Evolutionary conservation across 345 rosid species (phyloP), one percentile per base, ranked within the genome.

Genomic region (Hibiscus tridactylites): DNA sequence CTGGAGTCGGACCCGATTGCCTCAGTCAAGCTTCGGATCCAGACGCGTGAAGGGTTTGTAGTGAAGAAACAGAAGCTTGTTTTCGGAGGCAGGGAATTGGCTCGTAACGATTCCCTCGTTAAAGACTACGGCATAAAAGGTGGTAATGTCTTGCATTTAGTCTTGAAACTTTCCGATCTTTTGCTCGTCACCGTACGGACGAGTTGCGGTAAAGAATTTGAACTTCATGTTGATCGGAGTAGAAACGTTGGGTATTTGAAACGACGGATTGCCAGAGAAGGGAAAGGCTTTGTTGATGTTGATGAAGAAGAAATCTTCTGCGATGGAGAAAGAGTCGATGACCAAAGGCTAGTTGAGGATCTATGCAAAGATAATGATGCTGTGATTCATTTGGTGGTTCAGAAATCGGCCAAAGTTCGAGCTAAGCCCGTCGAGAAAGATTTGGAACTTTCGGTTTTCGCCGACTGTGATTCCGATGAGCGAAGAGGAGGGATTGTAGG

Each of bases 21-120:
- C 5, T 85, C 88, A 6, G 88, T 91, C 16, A 95, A 95, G 77
- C 91, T 90, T 15, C 82, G 90, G 86, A 95, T 95, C 79, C 99
- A 95, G 79, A 85, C 87, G 0, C 82, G 88, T 61, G 84, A 95
- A 73, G 96, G 97, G 3, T 88, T 86, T 71, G 88, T 84, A 12
- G 97, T 88, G 67, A 90, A 87, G 57, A 87, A 85, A 57, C 99
- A 95, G 84, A 95, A 83, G 73, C 91, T 95, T 3, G 93, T 91
- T 28, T 91, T 76, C 71, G 86, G 87, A 65, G 99, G 97, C 53
- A 78, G 97, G 71, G 97, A 91, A 77, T 82, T 95, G 58, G 95
- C 97, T 0, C 86, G 96, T 24, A 87, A 82, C n/a, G 77, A 84
- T 7, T 83, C 90, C 0, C 92, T 84, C n/a, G 87, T 90, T 0